Conservation (phyloP, 1,139 yeast species). For the Suhomyces coccinellae region DNA sequence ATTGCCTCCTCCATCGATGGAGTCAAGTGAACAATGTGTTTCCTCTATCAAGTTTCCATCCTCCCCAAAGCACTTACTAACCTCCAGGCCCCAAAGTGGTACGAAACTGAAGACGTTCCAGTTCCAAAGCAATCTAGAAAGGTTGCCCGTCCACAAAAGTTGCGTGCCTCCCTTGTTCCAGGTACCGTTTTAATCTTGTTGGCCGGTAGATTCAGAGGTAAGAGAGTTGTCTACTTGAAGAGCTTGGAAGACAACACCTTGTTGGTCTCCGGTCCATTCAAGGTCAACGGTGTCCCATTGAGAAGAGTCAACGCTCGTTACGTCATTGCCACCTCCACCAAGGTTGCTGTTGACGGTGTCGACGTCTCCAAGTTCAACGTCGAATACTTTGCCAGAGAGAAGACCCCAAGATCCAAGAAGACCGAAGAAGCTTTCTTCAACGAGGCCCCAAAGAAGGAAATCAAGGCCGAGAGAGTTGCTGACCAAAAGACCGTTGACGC, state of each 20-base stretch:
- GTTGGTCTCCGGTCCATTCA: constrained; percentile 99
- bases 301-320: constrained; percentile 99
- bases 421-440: constrained; percentile 96
- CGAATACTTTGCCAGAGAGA: constrained; percentile 97
- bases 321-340: constrained; percentile 98
- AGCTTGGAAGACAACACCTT: constrained; percentile 98
- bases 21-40: neutral
- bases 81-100: constrained; percentile 85
- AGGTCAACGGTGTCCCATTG: constrained; percentile 99
- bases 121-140: constrained; percentile 87
- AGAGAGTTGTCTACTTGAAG: constrained; percentile 99
- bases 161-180: constrained; percentile 96
- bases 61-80: constrained; percentile 20
- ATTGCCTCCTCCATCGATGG: neutral
- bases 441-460: constrained; percentile 84
- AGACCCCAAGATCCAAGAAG: constrained; percentile 73
- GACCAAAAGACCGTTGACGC: constrained; percentile 98
- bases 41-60: neutral
- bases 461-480: constrained; percentile 93
- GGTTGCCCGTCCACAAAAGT: constrained; percentile 91
- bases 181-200: constrained; percentile 97
- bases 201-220: constrained; percentile 99
- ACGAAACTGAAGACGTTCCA: constrained; percentile 92
- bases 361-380: constrained; percentile 92
- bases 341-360: constrained; percentile 75